phyloP scores from a whole-genome alignment of 768 basidiomycete genomes.

The Russula vinacea region DNA sequence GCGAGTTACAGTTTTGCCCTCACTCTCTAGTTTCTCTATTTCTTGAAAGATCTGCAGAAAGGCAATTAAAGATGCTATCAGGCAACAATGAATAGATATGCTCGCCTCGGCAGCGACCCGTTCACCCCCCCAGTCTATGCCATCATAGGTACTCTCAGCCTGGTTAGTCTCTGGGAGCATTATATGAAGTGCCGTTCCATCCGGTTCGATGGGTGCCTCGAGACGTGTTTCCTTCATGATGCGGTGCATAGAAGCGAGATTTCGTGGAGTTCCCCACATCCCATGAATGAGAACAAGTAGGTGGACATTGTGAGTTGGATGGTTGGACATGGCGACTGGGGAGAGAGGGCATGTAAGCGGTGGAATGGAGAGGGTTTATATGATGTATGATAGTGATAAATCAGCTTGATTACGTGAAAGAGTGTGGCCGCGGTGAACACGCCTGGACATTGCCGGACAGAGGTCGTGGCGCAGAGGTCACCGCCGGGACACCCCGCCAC shows the following conservation, averaged over 20 bases:
- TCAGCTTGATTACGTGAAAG: background rate
- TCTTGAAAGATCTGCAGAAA: conserved; percentile 51
- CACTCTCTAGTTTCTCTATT: conserved; percentile 49
- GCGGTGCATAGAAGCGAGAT: conserved; percentile 58
- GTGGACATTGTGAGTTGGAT: conserved; percentile 23
- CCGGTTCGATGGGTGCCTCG: conserved; percentile 33
- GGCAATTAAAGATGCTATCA: background rate
- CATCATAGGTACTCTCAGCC: conserved; percentile 72
- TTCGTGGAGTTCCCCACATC: conserved; percentile 78
- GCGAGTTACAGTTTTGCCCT: conserved; percentile 57
- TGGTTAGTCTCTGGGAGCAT: conserved; percentile 64
- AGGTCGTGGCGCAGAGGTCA: no score
- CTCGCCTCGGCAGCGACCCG: conserved; percentile 74
- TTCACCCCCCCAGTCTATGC: conserved; percentile 81
- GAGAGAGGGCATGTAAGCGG: background rate
- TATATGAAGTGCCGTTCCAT: conserved; percentile 52
- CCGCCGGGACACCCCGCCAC: background rate
- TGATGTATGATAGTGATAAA: no score
- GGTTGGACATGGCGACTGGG: background rate
- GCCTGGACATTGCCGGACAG: no score
- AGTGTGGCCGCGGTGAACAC: no score
- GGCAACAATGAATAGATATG: background rate
- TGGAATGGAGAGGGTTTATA: background rate
- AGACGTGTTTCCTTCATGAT: conserved; percentile 48
- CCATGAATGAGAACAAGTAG: conserved; percentile 47